Evolutionary conservation across 164 flowering plant genomes (phyloP), one percentile per base, ranked within the genome.

Genomic region (Saururus chinensis): DNA sequence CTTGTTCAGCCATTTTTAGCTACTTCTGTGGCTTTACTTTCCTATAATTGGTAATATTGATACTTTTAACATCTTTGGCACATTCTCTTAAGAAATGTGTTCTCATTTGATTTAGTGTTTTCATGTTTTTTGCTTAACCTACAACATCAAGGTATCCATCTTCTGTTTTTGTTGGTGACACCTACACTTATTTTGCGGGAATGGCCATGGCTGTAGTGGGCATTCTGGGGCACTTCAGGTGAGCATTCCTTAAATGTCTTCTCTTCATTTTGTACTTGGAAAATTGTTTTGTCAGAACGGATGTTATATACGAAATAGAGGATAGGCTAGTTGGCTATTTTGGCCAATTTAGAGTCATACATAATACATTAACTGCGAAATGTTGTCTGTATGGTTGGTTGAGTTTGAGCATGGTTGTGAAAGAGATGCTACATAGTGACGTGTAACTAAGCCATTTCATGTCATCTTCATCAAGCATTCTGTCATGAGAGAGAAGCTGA

Each of bases 161-260:
- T 63, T 86, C 98, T 30, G 97, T 90, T 70, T 93, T 93, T 80
- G 97, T 93, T 70, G 98, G 98, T 60, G 98, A 93, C 65, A 93
- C 98, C 19, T 93, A 79, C 72, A 93, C 98, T 53, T 86, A 85
- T 82, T 93, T 93, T 74, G 97, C 98, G 72, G 97, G 98, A 61
- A 93, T 93, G 98, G 81, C 98, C 13, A 76, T 93, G 95, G 98
- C 97, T 61, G 98, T 93, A 19, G 87, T 70, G 59, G 98, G 97
- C 64, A 90, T 93, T 73, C 77, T 90, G 54, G 98, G 95, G 59
- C 98, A 93, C 74, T 93, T 77, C 69, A 93, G 97, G 98, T 92
- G 40, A 54, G 74, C 60, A n/a, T 71, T 51, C 37, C 53, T 20
- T 60, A 56, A 57, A 40, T 57, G 19, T 0, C 40, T 19, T 19